Conservation (phyloP, 1,139 yeast genomes). For the Yamadazyma membranifaciens region DNA sequence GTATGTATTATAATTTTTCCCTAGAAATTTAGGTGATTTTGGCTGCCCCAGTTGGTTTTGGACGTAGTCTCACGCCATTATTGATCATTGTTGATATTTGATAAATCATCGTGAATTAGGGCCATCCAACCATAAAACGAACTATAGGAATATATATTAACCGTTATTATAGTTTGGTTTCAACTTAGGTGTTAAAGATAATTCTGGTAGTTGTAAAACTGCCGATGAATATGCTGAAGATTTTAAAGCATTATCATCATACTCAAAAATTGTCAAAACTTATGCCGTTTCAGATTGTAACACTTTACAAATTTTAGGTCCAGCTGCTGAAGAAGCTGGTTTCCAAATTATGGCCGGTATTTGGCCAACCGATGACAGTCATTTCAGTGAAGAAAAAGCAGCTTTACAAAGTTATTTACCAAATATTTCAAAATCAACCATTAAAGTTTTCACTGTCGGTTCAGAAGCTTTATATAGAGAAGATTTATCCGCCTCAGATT, state of each 20-base stretch:
- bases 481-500: conserved; percentile 67
- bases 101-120: no score
- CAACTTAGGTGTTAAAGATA: conserved; percentile 77
- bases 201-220: conserved; percentile 69
- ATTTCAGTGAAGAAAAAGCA: conserved; percentile 64
- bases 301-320: conserved; percentile 78
- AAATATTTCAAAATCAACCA: conserved; percentile 59
- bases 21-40: background rate
- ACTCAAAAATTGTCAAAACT: conserved; percentile 67
- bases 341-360: conserved; percentile 77
- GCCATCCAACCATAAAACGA: no score
- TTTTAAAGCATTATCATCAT: conserved; percentile 51
- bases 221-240: conserved; percentile 66
- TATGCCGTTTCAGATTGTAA: conserved; percentile 88
- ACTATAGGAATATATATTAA: conserved; percentile 15
- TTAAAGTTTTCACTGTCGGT: conserved; percentile 79
- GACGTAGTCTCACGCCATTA: conserved; percentile 2
- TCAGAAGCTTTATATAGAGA: conserved; percentile 90
- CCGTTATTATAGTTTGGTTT: conserved; percentile 52
- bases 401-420: conserved; percentile 75
- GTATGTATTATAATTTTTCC: conserved; percentile 25
- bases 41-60: background rate
- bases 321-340: conserved; percentile 77
- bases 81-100: no score
- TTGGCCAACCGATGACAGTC: conserved; percentile 86